These are phyloP conservation scores for Malassezia pachydermatis DNA, from an alignment of 1,284 basidiomycete genomes.

Conservation along the genomic window DNA sequence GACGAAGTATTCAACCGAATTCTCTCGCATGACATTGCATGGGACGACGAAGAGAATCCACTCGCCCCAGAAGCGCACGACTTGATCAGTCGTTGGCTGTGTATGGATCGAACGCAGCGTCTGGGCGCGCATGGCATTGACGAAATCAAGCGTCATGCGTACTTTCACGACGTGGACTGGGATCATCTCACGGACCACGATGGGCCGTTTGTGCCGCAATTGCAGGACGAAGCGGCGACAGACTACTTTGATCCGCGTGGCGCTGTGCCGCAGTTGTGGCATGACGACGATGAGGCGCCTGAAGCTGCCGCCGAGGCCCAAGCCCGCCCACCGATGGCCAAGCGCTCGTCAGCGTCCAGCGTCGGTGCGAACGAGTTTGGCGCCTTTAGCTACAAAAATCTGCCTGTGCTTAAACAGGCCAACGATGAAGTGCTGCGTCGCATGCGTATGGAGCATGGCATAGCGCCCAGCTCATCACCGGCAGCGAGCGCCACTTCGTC, in stretches of 20 bases:
- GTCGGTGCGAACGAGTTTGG: conserved; percentile 66
- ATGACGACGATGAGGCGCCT: conserved; percentile 50
- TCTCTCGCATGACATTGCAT: conserved; percentile 85
- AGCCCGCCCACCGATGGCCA: not conserved
- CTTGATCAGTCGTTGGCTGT: conserved; percentile 81
- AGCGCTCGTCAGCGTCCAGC: not conserved
- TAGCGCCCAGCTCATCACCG: conserved; percentile 3
- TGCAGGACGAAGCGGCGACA: conserved; percentile 90
- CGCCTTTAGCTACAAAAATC: conserved; percentile 94
- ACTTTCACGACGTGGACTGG: conserved; percentile 86
- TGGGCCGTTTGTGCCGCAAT: conserved; percentile 89
- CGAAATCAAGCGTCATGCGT: conserved; percentile 86
- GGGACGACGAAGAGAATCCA: conserved; percentile 75
- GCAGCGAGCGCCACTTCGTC: not conserved
- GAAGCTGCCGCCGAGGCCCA: not conserved
- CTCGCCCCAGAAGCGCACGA: conserved; percentile 76
- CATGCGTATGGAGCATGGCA: conserved; percentile 50
- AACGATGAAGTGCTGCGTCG: conserved; percentile 98
- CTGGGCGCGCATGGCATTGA: conserved; percentile 78
- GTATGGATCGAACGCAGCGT: conserved; percentile 66
- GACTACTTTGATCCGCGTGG: conserved; percentile 98
- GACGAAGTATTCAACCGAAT: conserved; percentile 99
- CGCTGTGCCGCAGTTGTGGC: conserved; percentile 63
- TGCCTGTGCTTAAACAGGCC: conserved; percentile 90
- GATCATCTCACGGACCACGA: conserved; percentile 73